Evolutionary conservation across 106 monocot genomes (phyloP), one percentile per base, ranked within the genome.

Genomic region (Alisma plantagoaquatica): DNA sequence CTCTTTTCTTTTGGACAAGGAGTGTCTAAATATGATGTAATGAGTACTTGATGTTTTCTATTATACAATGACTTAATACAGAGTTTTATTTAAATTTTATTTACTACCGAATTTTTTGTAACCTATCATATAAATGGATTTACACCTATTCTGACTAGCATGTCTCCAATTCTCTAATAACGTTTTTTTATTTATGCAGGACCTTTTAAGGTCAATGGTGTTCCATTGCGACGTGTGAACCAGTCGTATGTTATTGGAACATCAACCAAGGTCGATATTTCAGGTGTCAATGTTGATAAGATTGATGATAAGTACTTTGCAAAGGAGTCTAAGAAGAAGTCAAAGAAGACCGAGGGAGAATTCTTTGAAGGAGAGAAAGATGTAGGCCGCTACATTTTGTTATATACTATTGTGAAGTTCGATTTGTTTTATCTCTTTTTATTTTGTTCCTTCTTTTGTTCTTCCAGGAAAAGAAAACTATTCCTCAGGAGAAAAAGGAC

Each of bases 321-420:
- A n/a, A 76, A 70, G 44, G 77, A 71, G 41, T 55, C 51, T 3
- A 69, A 69, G 61, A 48, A 66, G 59, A 65, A 61, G 62, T 53
- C 31, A 3, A 72, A 57, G 43, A 77, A 72, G 62, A 70, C 62
- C 29, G 77, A 72, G 19, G 62, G 67, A 3, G 72, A 77, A 42
- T 77, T 77, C 19, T 77, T 77, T 63, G 72, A 77, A 33, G 22
- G 51, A 31, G 71, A 77, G 51, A 77, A 77, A 20, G 67, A 77
- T 66, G 77, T 72, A 0, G 26, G 49, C 2, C 33, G n/a, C 2
- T 22, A n/a, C n/a, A n/a, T n/a, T n/a, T n/a, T n/a, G n/a, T n/a
- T n/a, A n/a, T n/a, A n/a, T n/a, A n/a, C n/a, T n/a, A n/a, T n/a
- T n/a, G n/a, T n/a, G n/a, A n/a, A n/a, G n/a, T n/a, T n/a, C n/a